A percentile compares a stretch with the other conserved stretches of the same genome.
These are phyloP conservation scores for Cytospora schulzeri DNA, from an alignment of 2,329 filamentous ascomycete species.

Conservation along the genomic window DNA sequence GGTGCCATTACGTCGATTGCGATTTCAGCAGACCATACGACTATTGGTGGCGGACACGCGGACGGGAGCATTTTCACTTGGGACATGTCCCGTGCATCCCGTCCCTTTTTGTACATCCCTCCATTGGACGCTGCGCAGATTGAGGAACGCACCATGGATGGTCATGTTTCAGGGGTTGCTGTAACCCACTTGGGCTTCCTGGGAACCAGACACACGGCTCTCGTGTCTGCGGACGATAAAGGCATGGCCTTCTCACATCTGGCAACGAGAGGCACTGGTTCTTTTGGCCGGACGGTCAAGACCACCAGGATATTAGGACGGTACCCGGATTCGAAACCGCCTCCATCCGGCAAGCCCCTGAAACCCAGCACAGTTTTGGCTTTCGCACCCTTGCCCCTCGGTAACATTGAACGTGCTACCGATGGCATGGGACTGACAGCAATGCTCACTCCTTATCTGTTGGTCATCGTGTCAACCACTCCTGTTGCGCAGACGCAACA, in stretches of 20 bases:
- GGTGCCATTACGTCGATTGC: constrained; percentile 85
- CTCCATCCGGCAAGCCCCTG: constrained; percentile 62
- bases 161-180: constrained; percentile 76
- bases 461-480: constrained; percentile 97
- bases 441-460: constrained; percentile 90
- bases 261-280: constrained; percentile 85
- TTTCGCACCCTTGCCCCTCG: constrained; percentile 85
- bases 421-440: constrained; percentile 90
- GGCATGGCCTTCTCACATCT: constrained; percentile 99
- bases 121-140: constrained; percentile 69
- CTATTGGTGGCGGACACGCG: constrained; percentile 85
- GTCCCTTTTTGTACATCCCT: constrained; percentile 85
- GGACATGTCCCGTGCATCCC: constrained; percentile 81
- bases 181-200: constrained; percentile 94
- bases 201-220: constrained; percentile 87
- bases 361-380: constrained; percentile 95
- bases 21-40: constrained; percentile 90
- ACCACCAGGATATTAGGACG: constrained; percentile 88
- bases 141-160: constrained; percentile 71
- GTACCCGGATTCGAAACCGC: constrained; percentile 74
- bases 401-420: constrained; percentile 88
- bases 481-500: constrained; percentile 95
- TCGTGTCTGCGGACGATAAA: constrained; percentile 90
- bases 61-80: constrained; percentile 95
- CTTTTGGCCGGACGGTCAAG: constrained; percentile 82